phyloP scores from a whole-genome alignment of 2,329 filamentous ascomycete species.

The Exophiala bonariae region DNA sequence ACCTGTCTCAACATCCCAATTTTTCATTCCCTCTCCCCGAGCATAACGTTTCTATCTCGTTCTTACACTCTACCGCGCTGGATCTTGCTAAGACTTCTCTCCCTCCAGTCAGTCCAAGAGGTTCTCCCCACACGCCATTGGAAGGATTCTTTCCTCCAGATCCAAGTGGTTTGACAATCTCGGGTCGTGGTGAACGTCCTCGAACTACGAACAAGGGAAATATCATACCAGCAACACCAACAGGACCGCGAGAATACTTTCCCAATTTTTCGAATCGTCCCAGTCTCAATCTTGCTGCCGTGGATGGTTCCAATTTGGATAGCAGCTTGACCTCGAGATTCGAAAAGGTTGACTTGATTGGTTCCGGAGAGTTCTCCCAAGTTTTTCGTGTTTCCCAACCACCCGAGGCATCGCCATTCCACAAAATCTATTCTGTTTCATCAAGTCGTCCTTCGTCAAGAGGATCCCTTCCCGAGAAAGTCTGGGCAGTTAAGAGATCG shows the following conservation, averaged over 20 bases:
- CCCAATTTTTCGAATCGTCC: conserved; percentile 61
- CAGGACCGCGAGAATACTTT: conserved; percentile 61
- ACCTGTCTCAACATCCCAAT: conserved; percentile 39
- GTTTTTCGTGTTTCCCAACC: conserved; percentile 74
- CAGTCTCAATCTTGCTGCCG: conserved; percentile 68
- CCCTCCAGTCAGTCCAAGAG: conserved; percentile 61
- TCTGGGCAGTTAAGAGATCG: conserved; percentile 94
- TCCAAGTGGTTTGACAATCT: conserved; percentile 80
- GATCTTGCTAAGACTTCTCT: conserved; percentile 55
- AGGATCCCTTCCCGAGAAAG: conserved; percentile 56
- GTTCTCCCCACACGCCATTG: conserved; percentile 74
- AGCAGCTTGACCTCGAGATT: conserved; percentile 73
- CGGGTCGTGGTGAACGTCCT: conserved; percentile 55
- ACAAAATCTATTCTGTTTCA: conserved; percentile 45
- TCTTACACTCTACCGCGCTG: conserved; percentile 36
- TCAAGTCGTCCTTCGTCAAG: conserved; percentile 53
- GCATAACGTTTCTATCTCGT: conserved; percentile 32
- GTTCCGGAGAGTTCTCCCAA: conserved; percentile 88
- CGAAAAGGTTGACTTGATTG: conserved; percentile 74
- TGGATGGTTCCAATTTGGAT: conserved; percentile 73
- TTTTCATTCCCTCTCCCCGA: conserved; percentile 43
- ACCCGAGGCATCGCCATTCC: conserved; percentile 36
- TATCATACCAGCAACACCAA: conserved; percentile 78
- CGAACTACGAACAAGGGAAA: conserved; percentile 37
- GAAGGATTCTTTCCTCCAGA: conserved; percentile 75